phyloP scores from a whole-genome alignment of 2,329 filamentous ascomycete species.

The Fusarium sp. region DNA sequence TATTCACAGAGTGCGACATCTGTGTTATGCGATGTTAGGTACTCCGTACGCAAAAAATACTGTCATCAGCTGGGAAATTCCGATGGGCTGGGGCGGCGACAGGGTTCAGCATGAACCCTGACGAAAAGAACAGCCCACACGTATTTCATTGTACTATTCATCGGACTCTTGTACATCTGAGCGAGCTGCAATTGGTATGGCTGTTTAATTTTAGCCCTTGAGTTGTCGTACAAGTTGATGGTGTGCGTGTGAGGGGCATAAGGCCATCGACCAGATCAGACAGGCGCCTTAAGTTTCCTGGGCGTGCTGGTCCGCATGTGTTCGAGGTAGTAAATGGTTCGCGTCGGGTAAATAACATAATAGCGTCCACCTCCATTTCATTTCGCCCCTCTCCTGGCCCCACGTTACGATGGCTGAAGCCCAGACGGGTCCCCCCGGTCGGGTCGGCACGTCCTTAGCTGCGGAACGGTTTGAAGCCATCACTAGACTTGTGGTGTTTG shows the following conservation, averaged over 20 bases:
- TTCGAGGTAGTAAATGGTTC: not conserved
- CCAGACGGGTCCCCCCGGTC: not conserved
- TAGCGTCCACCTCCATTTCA: slow-evolving; percentile 19
- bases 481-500: not conserved
- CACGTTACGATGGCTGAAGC: not conserved
- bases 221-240: slow-evolving; percentile 3
- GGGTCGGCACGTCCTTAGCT: not conserved
- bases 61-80: not conserved
- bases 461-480: not conserved
- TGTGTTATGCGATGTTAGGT: not conserved
- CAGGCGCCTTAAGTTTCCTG: not conserved
- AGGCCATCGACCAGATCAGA: not conserved
- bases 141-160: not conserved
- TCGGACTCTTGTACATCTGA: not conserved
- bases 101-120: not conserved
- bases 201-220: not conserved
- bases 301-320: not conserved
- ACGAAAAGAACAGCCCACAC: slow-evolving; percentile 2
- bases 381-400: slow-evolving; percentile 13
- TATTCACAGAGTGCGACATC: not conserved
- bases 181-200: slow-evolving; percentile 4
- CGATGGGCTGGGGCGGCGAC: not conserved
- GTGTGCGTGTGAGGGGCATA: not conserved
- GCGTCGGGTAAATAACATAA: slow-evolving; percentile 3
- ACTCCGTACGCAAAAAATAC: not conserved